Evolutionary conservation across 805 yeast genomes (phyloP).

Genomic region (Tetrapisispora iriomotensis): DNA sequence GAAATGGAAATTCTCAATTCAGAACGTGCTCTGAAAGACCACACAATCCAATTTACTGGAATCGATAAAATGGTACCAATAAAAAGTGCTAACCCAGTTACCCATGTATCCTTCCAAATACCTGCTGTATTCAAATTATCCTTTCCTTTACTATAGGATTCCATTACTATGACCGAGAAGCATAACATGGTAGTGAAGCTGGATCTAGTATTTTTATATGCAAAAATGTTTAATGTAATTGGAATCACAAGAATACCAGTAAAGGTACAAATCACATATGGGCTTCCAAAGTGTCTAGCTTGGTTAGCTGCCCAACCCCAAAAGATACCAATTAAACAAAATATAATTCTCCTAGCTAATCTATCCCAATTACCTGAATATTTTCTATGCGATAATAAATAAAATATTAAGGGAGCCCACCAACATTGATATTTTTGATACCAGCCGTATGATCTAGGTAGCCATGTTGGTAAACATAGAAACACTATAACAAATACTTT

Average conservation of each 20-base stretch:
- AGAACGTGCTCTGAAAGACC: constrained; percentile 39
- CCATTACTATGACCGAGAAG: constrained; percentile 34
- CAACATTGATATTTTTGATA: constrained; percentile 34
- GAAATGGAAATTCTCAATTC: constrained; percentile 34
- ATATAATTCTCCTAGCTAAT: constrained; percentile 25
- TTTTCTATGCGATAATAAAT: constrained; percentile 34
- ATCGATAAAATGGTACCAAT: constrained; percentile 33
- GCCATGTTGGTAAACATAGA: constrained; percentile 37
- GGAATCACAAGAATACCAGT: constrained; percentile 30
- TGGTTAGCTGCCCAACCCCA: constrained; percentile 41
- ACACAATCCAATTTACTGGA: constrained; percentile 35
- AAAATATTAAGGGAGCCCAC: constrained; percentile 35
- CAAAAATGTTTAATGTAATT: constrained; percentile 28
- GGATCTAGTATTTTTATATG: constrained; percentile 35
- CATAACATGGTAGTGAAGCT: constrained; percentile 33
- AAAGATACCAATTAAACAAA: constrained; percentile 34
- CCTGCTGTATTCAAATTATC: constrained; percentile 11
- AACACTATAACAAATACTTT: constrained; percentile 31
- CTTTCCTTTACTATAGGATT: constrained; percentile 18
- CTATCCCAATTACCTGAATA: constrained; percentile 32
- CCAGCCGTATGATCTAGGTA: constrained; percentile 34
- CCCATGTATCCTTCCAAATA: constrained; percentile 35
- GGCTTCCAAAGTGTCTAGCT: constrained; percentile 30
- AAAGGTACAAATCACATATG: constrained; percentile 34
- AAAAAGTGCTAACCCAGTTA: constrained; percentile 30